Base-by-base conservation (phyloP, 768 basidiomycete genomes). In the Nidularia pulvinata region DNA sequence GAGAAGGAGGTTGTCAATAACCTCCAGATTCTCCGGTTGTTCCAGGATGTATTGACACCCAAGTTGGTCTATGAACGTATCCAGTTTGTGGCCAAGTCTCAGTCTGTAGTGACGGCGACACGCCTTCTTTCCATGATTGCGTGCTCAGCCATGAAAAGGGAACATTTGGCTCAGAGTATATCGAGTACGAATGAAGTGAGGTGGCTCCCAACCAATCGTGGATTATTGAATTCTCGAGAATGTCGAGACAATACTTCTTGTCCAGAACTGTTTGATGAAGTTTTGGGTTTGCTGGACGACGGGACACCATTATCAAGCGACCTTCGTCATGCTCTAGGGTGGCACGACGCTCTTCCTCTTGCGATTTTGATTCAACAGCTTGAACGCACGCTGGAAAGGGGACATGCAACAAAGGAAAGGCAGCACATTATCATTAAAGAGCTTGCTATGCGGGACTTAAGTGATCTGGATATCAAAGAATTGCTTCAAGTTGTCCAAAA, bases 281-380 rank as follows among this genome's bases (percentile, higher is more conserved):
- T 80, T 2, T 58, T 80, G 33, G 56, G 66, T 1, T 58, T 69
- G 1, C 60, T 79, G 45, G 66, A 69, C 30, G 34, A 55, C 6
- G 22, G 43, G 14, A 50, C 69, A 10, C 53, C 45, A 6, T 50
- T 74, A 13, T 65, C 70, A 1, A 42, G 59, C 5, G 64, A 69
- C 0, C 56, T 80, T 30, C 66, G 60, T 7, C 49, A 47, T 1
- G 62, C 63, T 2, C 62, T 81, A 33, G 66, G 69, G 1, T 82
- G 81, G 80, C 64, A 75, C 52, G 49, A 68, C 33, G 68, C 68
- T 0, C 47, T 80, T 33, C 45, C 69, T 0, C 53, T 69, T 13
- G 47, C 53, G 2, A 55, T 73, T 9, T 32, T 80, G 14, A 54
- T 61, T 4, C 39, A 66, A 32, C 79, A 81, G 52, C 60, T 80